Evolutionary conservation across 2,329 filamentous ascomycete species (phyloP).

Genomic region (Epichloe sibirici): DNA sequence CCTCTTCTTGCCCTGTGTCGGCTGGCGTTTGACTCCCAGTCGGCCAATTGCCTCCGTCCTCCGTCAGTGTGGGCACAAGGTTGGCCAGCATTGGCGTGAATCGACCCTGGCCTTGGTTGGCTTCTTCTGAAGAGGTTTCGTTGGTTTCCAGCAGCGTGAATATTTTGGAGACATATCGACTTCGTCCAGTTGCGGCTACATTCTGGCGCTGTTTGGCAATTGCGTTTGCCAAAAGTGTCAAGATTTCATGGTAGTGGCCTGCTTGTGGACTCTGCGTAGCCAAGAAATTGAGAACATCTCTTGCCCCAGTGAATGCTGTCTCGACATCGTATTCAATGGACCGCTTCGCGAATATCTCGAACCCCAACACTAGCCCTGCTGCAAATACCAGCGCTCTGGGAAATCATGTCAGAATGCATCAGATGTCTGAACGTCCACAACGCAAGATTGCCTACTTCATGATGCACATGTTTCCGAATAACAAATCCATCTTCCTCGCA

Average conservation of each 20-base stretch:
- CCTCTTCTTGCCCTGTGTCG: constrained; percentile 5
- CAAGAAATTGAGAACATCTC: constrained; percentile 35
- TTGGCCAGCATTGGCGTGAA: background rate
- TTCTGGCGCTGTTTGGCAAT: constrained; percentile 27
- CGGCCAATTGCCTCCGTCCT: constrained; percentile 6
- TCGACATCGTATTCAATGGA: constrained; percentile 32
- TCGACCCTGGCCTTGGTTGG: background rate
- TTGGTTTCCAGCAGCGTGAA: constrained; percentile 10
- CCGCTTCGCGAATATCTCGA: constrained; percentile 40
- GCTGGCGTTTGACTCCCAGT: constrained; percentile 2
- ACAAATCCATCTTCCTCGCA: constrained; percentile 28
- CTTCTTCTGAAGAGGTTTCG: background rate
- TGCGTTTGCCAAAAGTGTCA: constrained; percentile 33
- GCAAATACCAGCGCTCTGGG: constrained; percentile 41
- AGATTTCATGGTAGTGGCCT: constrained; percentile 43
- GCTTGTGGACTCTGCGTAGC: constrained; percentile 41
- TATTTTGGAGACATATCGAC: constrained; percentile 16
- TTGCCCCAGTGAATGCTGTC: constrained; percentile 36
- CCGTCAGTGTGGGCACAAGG: background rate
- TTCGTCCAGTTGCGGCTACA: constrained; percentile 11
- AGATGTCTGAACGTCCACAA: too few species aligned
- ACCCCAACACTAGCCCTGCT: constrained; percentile 42
- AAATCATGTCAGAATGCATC: too few species aligned
- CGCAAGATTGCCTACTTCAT: constrained; percentile 33
- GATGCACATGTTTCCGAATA: constrained; percentile 45